Evolutionary conservation across 1,284 basidiomycete genomes (phyloP).

Genomic region (Neonothopanus nambi): DNA sequence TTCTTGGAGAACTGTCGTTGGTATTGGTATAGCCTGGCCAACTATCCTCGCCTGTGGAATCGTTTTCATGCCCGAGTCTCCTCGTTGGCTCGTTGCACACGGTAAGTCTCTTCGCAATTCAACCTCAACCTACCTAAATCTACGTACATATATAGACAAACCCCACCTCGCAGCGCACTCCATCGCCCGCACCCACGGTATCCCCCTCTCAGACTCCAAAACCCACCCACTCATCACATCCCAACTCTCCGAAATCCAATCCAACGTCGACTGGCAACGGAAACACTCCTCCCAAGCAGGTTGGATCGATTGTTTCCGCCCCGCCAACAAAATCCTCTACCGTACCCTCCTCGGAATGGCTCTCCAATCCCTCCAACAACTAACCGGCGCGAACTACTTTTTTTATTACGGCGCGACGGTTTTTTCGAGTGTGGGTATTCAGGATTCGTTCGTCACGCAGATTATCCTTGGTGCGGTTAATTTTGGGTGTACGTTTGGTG

Average conservation of each 20-base stretch:
- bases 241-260: slow-evolving; percentile 54
- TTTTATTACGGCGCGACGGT: slow-evolving; percentile 75
- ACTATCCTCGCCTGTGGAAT: slow-evolving; percentile 68
- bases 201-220: slow-evolving; percentile 38
- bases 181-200: slow-evolving; percentile 59
- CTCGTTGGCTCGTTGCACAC: slow-evolving; percentile 63
- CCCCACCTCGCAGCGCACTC: slow-evolving; percentile 39
- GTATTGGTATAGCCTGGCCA: slow-evolving; percentile 71
- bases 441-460: slow-evolving; percentile 69
- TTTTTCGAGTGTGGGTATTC: slow-evolving; percentile 68
- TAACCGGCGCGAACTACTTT: slow-evolving; percentile 73
- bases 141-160: slow-evolving; percentile 38
- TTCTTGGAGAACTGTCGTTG: slow-evolving; percentile 72
- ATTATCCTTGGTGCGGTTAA: slow-evolving; percentile 75
- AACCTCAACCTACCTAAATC: background rate
- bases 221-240: slow-evolving; percentile 45
- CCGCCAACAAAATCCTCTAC: slow-evolving; percentile 11
- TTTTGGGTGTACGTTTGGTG: slow-evolving; percentile 68
- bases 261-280: slow-evolving; percentile 38
- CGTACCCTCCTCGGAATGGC: slow-evolving; percentile 46
- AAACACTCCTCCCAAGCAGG: background rate
- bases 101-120: slow-evolving; percentile 30
- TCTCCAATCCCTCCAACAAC: slow-evolving; percentile 74
- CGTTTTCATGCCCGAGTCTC: slow-evolving; percentile 75
- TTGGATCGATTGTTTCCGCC: slow-evolving; percentile 16